phyloP scores from a whole-genome alignment of 2,329 filamentous ascomycete genomes.

The Tympanopsis confertula region DNA sequence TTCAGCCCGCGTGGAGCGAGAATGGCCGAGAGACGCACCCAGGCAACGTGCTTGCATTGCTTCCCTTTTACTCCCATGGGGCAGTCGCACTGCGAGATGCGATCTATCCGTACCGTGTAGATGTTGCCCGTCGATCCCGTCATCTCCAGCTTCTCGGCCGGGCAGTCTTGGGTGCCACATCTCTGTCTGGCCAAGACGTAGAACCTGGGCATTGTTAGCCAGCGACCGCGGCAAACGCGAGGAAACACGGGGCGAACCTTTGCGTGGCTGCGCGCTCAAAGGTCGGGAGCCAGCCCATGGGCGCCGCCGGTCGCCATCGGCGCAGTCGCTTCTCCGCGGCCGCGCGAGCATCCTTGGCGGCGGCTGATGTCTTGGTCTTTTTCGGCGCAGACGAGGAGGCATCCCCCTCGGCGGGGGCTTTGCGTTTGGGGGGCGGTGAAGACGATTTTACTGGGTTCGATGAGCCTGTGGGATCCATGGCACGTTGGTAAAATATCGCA shows the following conservation, averaged over 20 bases:
- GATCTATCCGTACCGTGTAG: slow-evolving; percentile 42
- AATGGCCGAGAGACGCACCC: slow-evolving; percentile 26
- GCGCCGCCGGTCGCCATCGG: slow-evolving; percentile 8
- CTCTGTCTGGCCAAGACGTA: slow-evolving; percentile 30
- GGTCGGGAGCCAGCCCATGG: slow-evolving; percentile 7
- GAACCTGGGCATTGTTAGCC: slow-evolving; percentile 15
- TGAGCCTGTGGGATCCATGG: too few species aligned
- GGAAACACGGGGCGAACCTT: slow-evolving; percentile 7
- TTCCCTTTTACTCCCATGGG: slow-evolving; percentile 38
- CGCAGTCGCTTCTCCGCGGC: slow-evolving; percentile 7
- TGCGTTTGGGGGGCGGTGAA: too few species aligned
- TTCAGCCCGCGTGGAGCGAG: too few species aligned
- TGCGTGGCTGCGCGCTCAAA: slow-evolving; percentile 8
- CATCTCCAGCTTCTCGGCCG: slow-evolving; percentile 41
- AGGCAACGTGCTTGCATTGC: slow-evolving; percentile 57
- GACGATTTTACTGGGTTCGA: too few species aligned
- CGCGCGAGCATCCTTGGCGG: slow-evolving; percentile 1
- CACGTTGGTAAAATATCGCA: too few species aligned
- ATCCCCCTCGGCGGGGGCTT: too few species aligned
- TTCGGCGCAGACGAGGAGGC: too few species aligned
- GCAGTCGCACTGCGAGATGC: slow-evolving; percentile 41
- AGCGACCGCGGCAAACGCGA: slow-evolving; percentile 8
- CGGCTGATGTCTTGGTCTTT: too few species aligned
- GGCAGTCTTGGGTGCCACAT: slow-evolving; percentile 19
- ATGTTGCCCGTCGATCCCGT: slow-evolving; percentile 56